Evolutionary conservation across 148 eudicot genomes (phyloP), one percentile per base, ranked within the genome.

Genomic region (Tetragonia tetragonoides): DNA sequence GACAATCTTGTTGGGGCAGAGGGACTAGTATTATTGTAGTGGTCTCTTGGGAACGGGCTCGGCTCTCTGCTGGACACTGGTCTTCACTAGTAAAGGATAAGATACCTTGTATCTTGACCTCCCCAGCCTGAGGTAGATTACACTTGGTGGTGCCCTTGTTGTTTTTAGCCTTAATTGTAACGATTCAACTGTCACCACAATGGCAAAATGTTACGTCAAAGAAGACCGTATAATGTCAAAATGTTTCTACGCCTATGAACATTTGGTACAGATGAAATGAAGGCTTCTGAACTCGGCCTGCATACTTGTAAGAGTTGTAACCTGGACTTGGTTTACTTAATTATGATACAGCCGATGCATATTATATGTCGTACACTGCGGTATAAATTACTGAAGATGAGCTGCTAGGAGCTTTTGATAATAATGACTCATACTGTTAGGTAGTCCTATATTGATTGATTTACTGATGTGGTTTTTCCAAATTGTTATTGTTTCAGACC

Each of bases 401-500:
- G 16, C 34, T 14, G 4, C 34, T 24, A 12, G 1, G 21, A 28
- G 7, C 41, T 34, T 34, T 39, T 24, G 42, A 12, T 47, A 23
- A 8, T 72, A 46, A 16, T 20, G 24, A 38, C 15, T 73, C 18
- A 34, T 41, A n/a, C 1, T 62, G 17, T 23, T 15, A 5, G 23
- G 37, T n/a, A 23, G 41, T 61, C 77, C 14, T 60, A 46, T 60
- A 14, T 62, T 40, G 21, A 41, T 54, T 60, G 54, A 62, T 37
- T 23, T 62, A 66, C 18, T 74, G 66, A 59, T 60, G 65, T 69
- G 72, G 28, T 28, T 54, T 15, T 67, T 66, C 16, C 44, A 61
- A 15, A 70, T 75, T 41, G 10, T 75, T 69, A 51, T 60, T 79
- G 49, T 79, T 86, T 73, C 97, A 95, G 99, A 84, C 91, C 80